phyloP scores from a whole-genome alignment of 2,329 filamentous ascomycete genomes.

The Tolypocladium ophioglossoides region DNA sequence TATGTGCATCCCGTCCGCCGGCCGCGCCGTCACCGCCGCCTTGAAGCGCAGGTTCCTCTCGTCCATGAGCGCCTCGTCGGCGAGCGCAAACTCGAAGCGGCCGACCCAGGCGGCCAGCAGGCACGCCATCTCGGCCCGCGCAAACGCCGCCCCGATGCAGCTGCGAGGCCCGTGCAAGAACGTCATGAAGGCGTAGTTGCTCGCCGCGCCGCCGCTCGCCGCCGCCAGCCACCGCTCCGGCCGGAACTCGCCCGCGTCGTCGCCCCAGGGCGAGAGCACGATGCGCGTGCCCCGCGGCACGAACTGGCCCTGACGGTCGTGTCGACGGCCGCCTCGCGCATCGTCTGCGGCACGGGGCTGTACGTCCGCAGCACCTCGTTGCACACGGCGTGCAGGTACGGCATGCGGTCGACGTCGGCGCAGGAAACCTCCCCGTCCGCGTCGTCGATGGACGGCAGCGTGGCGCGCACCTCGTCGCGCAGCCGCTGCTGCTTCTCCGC shows the following conservation, averaged over 20 bases:
- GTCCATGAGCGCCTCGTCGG: conserved; percentile 50
- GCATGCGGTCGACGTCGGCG: conserved; percentile 57
- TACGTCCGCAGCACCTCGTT: conserved; percentile 67
- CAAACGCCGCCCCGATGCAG: conserved; percentile 77
- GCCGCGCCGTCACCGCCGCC: conserved; percentile 60
- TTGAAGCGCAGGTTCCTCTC: conserved; percentile 58
- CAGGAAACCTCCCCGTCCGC: conserved; percentile 24
- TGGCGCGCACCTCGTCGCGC: conserved; percentile 54
- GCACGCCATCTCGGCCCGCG: conserved; percentile 76
- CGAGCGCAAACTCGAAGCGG: conserved; percentile 54
- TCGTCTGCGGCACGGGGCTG: conserved; percentile 59
- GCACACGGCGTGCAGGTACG: conserved; percentile 71
- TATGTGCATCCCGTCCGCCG: conserved; percentile 61
- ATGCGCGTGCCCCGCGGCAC: conserved; percentile 64
- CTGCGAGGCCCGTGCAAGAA: conserved; percentile 80
- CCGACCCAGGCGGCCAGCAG: conserved; percentile 69
- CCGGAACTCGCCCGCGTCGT: conserved; percentile 63
- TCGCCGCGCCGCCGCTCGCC: conserved; percentile 60
- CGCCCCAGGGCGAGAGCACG: conserved; percentile 65
- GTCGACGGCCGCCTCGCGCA: conserved; percentile 54
- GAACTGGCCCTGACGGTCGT: conserved; percentile 54
- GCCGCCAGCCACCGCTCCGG: conserved; percentile 65
- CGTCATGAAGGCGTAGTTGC: conserved; percentile 68
- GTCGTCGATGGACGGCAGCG: conserved; percentile 40
- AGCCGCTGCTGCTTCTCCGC: conserved; percentile 56